phyloP scores from a whole-genome alignment of 2,329 filamentous ascomycete species.

The Coleophoma crateriformis region DNA sequence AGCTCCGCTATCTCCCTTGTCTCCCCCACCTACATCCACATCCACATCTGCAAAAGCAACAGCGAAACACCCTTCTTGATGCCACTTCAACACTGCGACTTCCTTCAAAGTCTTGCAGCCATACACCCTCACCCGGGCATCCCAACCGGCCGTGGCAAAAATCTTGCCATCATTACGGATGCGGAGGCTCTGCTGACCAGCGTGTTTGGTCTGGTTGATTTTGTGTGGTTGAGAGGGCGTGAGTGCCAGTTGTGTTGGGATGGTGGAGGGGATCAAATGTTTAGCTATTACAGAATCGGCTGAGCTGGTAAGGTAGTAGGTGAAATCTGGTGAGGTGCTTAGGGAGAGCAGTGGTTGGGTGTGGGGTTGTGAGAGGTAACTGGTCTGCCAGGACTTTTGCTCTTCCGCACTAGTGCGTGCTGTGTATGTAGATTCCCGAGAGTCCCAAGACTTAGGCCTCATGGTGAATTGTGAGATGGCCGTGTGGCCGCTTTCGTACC shows the following conservation, averaged over 20 bases:
- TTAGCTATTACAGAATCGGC: constrained; percentile 77
- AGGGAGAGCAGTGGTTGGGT: constrained; percentile 78
- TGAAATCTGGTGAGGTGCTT: constrained; percentile 39
- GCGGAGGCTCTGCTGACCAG: constrained; percentile 77
- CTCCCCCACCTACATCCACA: constrained; percentile 3
- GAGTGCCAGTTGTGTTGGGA: not conserved
- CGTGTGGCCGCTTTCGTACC: constrained; percentile 80
- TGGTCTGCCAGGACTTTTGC: constrained; percentile 37
- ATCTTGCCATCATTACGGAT: constrained; percentile 77
- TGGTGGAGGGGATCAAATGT: constrained; percentile 54
- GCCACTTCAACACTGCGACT: constrained; percentile 90
- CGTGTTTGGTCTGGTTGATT: constrained; percentile 71
- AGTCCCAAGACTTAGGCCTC: not conserved
- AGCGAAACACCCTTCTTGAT: constrained; percentile 80
- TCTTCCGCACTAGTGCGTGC: constrained; percentile 32
- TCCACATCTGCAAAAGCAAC: constrained; percentile 60
- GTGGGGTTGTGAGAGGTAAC: constrained; percentile 65
- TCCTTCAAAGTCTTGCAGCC: constrained; percentile 76
- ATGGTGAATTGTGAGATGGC: constrained; percentile 47
- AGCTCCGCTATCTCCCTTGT: constrained; percentile 2
- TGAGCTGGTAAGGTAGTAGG: constrained; percentile 71
- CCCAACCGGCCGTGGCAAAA: constrained; percentile 91
- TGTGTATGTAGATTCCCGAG: not conserved
- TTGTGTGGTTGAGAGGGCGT: constrained; percentile 37
- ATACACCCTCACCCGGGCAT: constrained; percentile 76